Evolutionary conservation across 2,329 filamentous ascomycete genomes (phyloP).

Genomic region (Penicillium sp.): DNA sequence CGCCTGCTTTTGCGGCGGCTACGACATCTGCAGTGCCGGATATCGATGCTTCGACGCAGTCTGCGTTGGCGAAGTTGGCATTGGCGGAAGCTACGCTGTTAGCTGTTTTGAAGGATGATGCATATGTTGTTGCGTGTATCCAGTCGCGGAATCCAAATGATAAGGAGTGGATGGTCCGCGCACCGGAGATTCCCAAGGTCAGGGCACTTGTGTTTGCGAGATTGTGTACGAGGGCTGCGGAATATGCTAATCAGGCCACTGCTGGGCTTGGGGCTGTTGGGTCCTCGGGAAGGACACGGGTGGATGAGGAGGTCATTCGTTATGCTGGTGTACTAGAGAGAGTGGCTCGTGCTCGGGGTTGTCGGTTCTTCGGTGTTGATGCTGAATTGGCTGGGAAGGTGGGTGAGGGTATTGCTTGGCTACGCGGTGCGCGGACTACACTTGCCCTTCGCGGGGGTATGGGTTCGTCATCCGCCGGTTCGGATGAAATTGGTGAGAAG

Average conservation of each 20-base stretch:
- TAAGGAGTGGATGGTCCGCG: conserved; percentile 94
- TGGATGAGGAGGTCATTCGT: conserved; percentile 64
- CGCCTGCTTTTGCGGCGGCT: conserved; percentile 45
- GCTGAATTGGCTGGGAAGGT: conserved; percentile 78
- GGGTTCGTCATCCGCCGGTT: conserved; percentile 1
- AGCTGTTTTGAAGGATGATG: conserved; percentile 89
- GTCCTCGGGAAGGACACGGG: conserved; percentile 25
- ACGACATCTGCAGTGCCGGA: conserved; percentile 39
- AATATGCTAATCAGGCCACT: conserved; percentile 75
- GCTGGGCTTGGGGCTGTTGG: conserved; percentile 48
- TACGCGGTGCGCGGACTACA: conserved; percentile 72
- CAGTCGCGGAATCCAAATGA: conserved; percentile 79
- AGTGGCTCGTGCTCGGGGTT: conserved; percentile 78
- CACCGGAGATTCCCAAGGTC: conserved; percentile 83
- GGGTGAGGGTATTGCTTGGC: conserved; percentile 83
- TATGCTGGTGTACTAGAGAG: conserved; percentile 75
- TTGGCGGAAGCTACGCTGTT: conserved; percentile 86
- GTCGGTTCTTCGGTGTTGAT: conserved; percentile 86
- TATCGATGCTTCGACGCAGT: conserved; percentile 45
- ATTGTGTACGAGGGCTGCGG: conserved; percentile 80
- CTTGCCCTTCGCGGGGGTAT: conserved; percentile 60
- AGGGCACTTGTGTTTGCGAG: conserved; percentile 84
- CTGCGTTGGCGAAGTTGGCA: conserved; percentile 55
- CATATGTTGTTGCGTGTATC: conserved; percentile 78
- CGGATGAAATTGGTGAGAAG: conserved; percentile 1